Evolutionary conservation across 495 filamentous ascomycete species (phyloP).

Genomic region (Tuber umbilicatum): DNA sequence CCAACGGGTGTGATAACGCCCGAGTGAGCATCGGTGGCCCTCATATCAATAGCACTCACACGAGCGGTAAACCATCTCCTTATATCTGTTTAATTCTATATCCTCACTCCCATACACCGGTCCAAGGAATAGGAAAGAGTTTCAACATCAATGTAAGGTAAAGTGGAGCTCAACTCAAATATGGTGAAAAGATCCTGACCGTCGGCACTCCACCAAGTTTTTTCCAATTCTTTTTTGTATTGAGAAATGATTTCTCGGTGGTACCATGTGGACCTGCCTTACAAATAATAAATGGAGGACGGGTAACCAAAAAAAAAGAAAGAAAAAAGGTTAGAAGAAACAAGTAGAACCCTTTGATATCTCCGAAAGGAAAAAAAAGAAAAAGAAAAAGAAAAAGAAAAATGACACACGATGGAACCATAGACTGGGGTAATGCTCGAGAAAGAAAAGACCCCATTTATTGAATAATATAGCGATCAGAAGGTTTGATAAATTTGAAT

Average conservation of each 20-base stretch:
- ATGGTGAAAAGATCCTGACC: not conserved
- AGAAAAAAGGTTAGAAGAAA: not conserved
- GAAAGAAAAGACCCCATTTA: not conserved
- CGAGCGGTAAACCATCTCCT: not conserved
- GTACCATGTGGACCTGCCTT: not conserved
- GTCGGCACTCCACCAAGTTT: not conserved
- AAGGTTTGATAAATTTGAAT: not conserved
- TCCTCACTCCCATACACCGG: not conserved
- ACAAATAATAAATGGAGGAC: not conserved
- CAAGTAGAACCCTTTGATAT: not conserved
- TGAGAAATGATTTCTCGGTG: not conserved
- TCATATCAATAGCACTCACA: not conserved
- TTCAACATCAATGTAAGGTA: not conserved
- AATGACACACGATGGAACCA: not conserved
- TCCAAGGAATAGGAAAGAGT: not conserved
- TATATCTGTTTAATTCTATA: not conserved
- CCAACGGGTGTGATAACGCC: too few species aligned
- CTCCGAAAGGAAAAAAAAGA: not conserved
- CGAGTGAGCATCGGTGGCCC: not conserved
- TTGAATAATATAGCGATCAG: not conserved
- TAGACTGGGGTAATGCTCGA: not conserved
- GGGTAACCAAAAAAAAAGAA: not conserved
- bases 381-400: not conserved
- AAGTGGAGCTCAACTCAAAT: not conserved
- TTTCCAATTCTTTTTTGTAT: not conserved